Conservation (phyloP, 2,329 filamentous ascomycete species). For the Cladosporium sp. region DNA sequence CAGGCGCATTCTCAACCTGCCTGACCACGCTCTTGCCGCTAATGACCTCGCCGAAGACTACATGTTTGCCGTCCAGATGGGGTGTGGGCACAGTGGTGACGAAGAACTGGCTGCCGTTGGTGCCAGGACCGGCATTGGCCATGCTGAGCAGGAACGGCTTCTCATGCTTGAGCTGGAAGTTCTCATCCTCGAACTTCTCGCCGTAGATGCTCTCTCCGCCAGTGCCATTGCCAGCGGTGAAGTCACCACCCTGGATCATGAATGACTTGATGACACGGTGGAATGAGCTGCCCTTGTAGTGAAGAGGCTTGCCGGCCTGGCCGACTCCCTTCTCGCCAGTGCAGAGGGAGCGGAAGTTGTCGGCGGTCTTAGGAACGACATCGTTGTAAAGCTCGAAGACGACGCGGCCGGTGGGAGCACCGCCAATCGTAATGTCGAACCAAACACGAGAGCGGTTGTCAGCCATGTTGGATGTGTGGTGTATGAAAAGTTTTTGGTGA, state of each 20-base stretch:
- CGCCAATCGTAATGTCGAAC: conserved; percentile 87
- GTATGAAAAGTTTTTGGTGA: background rate
- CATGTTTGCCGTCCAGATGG: conserved; percentile 93
- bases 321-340: conserved; percentile 90
- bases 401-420: conserved; percentile 71
- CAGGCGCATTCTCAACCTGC: conserved; percentile 81
- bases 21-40: conserved; percentile 89
- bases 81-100: conserved; percentile 93
- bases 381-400: conserved; percentile 73
- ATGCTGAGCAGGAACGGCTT: conserved; percentile 92
- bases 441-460: conserved; percentile 73
- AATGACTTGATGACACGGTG: conserved; percentile 98
- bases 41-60: conserved; percentile 93
- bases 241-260: conserved; percentile 98
- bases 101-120: conserved; percentile 98
- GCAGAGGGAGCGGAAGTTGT: conserved; percentile 93
- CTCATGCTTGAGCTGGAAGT: conserved; percentile 88
- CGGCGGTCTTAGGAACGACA: conserved; percentile 87
- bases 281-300: conserved; percentile 90
- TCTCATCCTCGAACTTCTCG: conserved; percentile 95
- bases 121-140: conserved; percentile 93
- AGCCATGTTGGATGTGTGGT: conserved; percentile 12
- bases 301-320: conserved; percentile 78
- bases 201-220: conserved; percentile 97
- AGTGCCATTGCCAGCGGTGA: conserved; percentile 90